These are phyloP conservation scores for Leishmania arabica DNA, from an alignment of 208 protist genomes.

Conservation along the genomic window DNA sequence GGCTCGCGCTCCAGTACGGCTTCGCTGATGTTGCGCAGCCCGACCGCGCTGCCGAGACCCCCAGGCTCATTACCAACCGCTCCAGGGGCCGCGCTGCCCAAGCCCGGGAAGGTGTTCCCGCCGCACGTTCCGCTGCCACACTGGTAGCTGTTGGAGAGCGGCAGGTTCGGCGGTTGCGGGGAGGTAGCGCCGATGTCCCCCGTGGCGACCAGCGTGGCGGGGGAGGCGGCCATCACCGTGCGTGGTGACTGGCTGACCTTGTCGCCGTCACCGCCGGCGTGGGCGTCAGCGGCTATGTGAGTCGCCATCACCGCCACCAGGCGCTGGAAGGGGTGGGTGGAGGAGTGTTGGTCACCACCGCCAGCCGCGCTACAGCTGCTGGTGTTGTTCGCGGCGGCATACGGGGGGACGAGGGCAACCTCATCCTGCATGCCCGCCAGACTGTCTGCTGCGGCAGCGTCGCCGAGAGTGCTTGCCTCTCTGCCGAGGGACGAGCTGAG, in stretches of 20 bases:
- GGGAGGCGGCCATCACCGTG: background rate
- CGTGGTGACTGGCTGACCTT: background rate
- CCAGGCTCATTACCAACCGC: background rate
- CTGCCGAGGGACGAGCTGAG: background rate
- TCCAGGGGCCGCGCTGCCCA: background rate
- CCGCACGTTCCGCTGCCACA: slow-evolving; percentile 16
- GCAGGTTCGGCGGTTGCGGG: background rate
- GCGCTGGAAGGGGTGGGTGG: background rate
- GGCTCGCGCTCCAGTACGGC: slow-evolving; percentile 47
- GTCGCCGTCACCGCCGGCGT: background rate
- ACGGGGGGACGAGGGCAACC: background rate
- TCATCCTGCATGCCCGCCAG: background rate
- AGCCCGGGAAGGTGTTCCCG: background rate
- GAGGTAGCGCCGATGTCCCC: background rate
- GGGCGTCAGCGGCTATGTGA: background rate
- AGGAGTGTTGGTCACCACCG: background rate
- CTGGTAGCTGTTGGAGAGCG: slow-evolving; percentile 5
- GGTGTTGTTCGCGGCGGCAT: background rate
- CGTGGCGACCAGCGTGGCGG: background rate
- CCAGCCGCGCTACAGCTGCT: background rate
- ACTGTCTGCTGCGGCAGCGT: background rate
- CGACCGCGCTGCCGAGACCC: background rate
- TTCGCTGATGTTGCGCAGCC: slow-evolving; percentile 33
- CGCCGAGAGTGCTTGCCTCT: background rate
- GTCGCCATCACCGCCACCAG: background rate